A percentile compares a stretch with the other conserved stretches of the same genome.
Conservation (phyloP, 1,284 basidiomycete genomes). For the Puccinia horiana region DNA sequence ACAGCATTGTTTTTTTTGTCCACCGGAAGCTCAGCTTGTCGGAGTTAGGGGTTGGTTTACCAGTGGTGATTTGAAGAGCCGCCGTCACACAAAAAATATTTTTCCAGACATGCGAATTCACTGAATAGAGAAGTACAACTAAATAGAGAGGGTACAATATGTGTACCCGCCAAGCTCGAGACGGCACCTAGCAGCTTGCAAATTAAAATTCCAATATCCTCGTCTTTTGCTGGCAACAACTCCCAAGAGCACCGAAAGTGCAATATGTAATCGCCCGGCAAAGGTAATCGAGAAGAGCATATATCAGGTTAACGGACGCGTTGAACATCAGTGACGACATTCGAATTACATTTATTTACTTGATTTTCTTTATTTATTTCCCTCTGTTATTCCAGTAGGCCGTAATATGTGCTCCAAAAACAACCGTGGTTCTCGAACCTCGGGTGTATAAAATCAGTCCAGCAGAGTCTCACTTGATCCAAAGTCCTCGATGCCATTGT, state of each 20-base stretch:
- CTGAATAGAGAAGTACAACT: background rate
- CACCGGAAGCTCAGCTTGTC: constrained; percentile 11
- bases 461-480: background rate
- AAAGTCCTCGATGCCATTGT: background rate
- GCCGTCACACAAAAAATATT: background rate
- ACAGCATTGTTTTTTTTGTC: constrained; percentile 16
- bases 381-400: background rate
- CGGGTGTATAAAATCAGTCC: background rate
- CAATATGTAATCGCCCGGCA: background rate
- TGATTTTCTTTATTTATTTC: no score
- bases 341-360: background rate
- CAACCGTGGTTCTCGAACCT: background rate
- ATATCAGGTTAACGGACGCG: background rate
- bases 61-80: background rate
- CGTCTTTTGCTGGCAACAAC: no score
- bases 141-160: no score
- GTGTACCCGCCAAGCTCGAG: no score
- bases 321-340: background rate
- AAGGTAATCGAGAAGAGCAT: background rate
- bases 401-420: background rate
- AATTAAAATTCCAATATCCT: no score
- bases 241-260: no score
- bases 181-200: no score
- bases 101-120: background rate
- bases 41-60: constrained; percentile 7